A percentile compares a stretch with the other conserved stretches of the same genome.
These are phyloP conservation scores for Udeniomyces megalosporus DNA, from an alignment of 768 basidiomycete genomes.

Conservation along the genomic window DNA sequence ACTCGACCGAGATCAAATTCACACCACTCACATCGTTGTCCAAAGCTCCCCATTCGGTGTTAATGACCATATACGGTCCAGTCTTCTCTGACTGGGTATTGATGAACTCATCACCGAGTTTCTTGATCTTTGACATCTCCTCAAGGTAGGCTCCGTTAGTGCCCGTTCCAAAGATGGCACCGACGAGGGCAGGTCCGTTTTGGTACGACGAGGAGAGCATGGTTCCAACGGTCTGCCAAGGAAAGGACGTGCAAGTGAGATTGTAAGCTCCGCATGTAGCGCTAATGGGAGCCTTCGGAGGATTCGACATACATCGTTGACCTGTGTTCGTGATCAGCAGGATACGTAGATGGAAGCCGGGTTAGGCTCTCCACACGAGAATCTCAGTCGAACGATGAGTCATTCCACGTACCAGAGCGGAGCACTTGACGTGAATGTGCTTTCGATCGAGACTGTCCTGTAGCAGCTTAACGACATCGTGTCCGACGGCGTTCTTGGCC, in stretches of 20 bases:
- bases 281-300: background rate
- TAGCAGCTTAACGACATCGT: slow-evolving; percentile 74
- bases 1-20: too few relatives aligned
- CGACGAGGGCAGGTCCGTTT: slow-evolving; percentile 71
- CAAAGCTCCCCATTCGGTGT: slow-evolving; percentile 97
- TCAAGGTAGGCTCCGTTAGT: slow-evolving; percentile 98
- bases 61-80: slow-evolving; percentile 67
- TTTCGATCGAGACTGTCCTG: slow-evolving; percentile 86
- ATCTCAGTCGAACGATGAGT: slow-evolving; percentile 5
- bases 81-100: slow-evolving; percentile 33
- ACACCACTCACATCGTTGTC: slow-evolving; percentile 72
- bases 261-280: too few relatives aligned
- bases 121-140: slow-evolving; percentile 63
- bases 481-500: slow-evolving; percentile 74
- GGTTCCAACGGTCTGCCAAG: slow-evolving; percentile 85
- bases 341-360: background rate
- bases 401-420: slow-evolving; percentile 84
- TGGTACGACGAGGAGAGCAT: slow-evolving; percentile 84
- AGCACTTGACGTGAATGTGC: slow-evolving; percentile 77
- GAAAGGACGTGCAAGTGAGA: too few relatives aligned
- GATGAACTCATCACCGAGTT: slow-evolving; percentile 51
- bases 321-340: too few relatives aligned
- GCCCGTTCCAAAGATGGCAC: slow-evolving; percentile 90
- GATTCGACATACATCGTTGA: slow-evolving; percentile 15
- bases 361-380: too few relatives aligned